Base-by-base conservation (phyloP, 805 yeast genomes). In the Kazachstania psychrophila region DNA sequence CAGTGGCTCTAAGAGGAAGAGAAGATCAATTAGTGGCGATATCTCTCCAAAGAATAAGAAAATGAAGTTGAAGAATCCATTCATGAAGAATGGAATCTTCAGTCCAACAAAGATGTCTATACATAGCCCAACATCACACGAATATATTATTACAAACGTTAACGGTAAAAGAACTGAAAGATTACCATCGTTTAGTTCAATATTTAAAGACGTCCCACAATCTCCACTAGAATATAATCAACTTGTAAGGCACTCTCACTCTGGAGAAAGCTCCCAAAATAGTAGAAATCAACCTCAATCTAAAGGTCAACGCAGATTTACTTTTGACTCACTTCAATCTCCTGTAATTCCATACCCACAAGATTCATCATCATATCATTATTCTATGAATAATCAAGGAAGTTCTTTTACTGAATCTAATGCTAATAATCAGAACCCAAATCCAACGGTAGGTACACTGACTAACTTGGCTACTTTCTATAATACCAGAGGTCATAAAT, bases 401-500 rank as follows among this genome's bases (percentile, higher is more conserved):
- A 28, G 13, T 11, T 9, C 17, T 12, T 11, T 15, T 7, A 30
- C 18, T 13, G 10, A 13, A 12, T 7, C 26, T 11, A 19, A 13
- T 13, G 16, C 28, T 15, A 31, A 12, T n/a, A 24, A 16, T 14
- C 18, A 10, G 16, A 24, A 12, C 6, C 13, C 16, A 2, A 36
- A 45, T 12, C 52, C 55, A n/a, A 47, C 55, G 4, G 46, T 50
- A 2, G 42, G 43, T n/a, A 47, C 54, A 5, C 34, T 52, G 14
- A 45, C 54, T 11, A 43, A 44, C 32, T 25, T 51, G 24, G 52
- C 59, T 5, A 45, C 54, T 6, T 48, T 54, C 27, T 43, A 40
- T 42, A 52, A 48, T 28, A 51, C 55, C 7, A 35, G 43, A 16
- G 56, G 54, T 6, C 56, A 49, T 37, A 40, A 46, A 23, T 51